A percentile compares a stretch with the other conserved stretches of the same genome.
phyloP scores from a whole-genome alignment of 176 grass and related monocot genomes.

The Ananas comosus region DNA sequence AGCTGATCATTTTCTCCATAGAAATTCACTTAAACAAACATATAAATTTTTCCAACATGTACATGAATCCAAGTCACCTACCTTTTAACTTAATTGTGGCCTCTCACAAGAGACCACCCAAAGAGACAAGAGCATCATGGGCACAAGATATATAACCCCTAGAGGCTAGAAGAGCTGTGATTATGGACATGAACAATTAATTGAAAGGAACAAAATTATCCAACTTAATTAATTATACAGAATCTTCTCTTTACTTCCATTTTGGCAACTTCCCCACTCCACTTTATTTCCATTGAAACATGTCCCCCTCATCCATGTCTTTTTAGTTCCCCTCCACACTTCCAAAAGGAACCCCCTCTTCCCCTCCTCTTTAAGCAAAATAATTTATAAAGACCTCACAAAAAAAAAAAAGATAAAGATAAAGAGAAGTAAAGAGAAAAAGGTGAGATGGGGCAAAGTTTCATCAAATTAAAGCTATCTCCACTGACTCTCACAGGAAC shows the following conservation, averaged over 20 bases:
- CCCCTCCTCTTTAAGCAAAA: conserved; percentile 31
- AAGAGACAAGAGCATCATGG: conserved; percentile 4
- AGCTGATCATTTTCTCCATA: conserved; percentile 12
- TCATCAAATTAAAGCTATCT: conserved; percentile 32
- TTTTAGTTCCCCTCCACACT: background rate
- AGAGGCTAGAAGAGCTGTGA: conserved; percentile 9
- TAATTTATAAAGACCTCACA: conserved; percentile 33
- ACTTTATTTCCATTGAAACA: conserved; percentile 3
- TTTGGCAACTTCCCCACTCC: conserved; percentile 18
- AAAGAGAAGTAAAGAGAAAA: background rate
- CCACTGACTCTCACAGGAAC: conserved; percentile 28
- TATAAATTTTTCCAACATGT: conserved; percentile 12
- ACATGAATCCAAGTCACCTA: conserved; percentile 10
- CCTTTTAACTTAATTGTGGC: background rate
- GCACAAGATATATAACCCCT: background rate
- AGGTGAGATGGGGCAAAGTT: conserved; percentile 29
- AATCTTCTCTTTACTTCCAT: conserved; percentile 41
- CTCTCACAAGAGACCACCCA: conserved; percentile 5
- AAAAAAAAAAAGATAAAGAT: conserved; percentile 35
- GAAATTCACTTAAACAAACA: background rate
- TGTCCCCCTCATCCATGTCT: background rate
- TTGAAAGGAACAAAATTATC: conserved; percentile 9
- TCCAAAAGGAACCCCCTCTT: conserved; percentile 14
- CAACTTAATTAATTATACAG: conserved; percentile 18
- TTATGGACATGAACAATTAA: conserved; percentile 20